phyloP scores from a whole-genome alignment of 2,329 filamentous ascomycete genomes.

The Incumbomyces lentus region DNA sequence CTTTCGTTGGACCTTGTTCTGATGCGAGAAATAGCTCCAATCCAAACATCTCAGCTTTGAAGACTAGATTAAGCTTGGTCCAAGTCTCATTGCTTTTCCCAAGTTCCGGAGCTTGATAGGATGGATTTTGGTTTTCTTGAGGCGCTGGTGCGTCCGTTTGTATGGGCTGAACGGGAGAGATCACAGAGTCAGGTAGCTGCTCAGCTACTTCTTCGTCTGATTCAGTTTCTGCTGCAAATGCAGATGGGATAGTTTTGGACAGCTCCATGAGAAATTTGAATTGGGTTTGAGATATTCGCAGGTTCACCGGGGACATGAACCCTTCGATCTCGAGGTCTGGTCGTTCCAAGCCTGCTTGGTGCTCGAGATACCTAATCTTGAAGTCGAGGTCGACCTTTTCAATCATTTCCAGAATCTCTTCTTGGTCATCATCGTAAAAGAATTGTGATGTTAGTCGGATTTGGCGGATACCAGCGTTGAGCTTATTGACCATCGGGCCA shows the following conservation, averaged over 20 bases:
- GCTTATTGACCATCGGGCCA: slow-evolving; percentile 71
- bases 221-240: slow-evolving; percentile 66
- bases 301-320: slow-evolving; percentile 83
- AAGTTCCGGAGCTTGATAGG: slow-evolving; percentile 60
- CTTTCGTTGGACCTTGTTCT: slow-evolving; percentile 65
- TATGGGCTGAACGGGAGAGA: slow-evolving; percentile 37
- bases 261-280: slow-evolving; percentile 82
- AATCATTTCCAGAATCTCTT: slow-evolving; percentile 89
- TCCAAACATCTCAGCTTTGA: slow-evolving; percentile 77
- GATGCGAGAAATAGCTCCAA: slow-evolving; percentile 74
- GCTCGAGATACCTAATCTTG: slow-evolving; percentile 83
- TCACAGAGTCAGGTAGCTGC: slow-evolving; percentile 53
- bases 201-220: slow-evolving; percentile 63
- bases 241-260: slow-evolving; percentile 74
- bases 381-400: slow-evolving; percentile 94
- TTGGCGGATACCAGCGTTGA: slow-evolving; percentile 84
- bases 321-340: slow-evolving; percentile 89
- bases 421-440: slow-evolving; percentile 59
- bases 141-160: slow-evolving; percentile 38
- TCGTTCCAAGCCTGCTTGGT: slow-evolving; percentile 62
- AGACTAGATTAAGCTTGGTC: slow-evolving; percentile 88
- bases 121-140: slow-evolving; percentile 30
- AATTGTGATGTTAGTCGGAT: slow-evolving; percentile 84
- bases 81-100: slow-evolving; percentile 60
- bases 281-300: slow-evolving; percentile 82